Base-by-base conservation (phyloP, 2,329 filamentous ascomycete genomes). In the Diaporthe aspalathi region DNA sequence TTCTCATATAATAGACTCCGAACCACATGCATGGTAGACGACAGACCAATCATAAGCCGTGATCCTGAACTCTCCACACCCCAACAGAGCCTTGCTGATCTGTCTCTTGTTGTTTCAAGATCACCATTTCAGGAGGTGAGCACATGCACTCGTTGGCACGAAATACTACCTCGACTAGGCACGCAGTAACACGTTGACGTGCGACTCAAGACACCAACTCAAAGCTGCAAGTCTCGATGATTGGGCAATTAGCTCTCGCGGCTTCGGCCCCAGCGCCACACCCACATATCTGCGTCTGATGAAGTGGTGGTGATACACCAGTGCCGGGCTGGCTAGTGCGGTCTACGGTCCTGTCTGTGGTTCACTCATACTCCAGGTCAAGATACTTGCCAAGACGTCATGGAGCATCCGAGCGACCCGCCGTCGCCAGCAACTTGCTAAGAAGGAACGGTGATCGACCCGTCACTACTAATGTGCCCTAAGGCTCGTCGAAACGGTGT, bases 331-430 rank as follows among this genome's bases (percentile, higher is more conserved):
- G 45, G 45, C 53, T 62, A 70, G 65, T 50, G 63, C 49, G 57
- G 53, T 24, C 57, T 38, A 38, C 20, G 43, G 29, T n/a, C n/a
- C 35, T 38, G 38, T 60, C 38, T 43, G n/a, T 66, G 11, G 54
- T 24, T 62, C 49, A 49, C 16, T 53, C 35, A 29, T 17, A 7
- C 47, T 45, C 24, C 16, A 49, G 27, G 47, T 57, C 45, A 12
- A 66, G 22, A 56, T 50, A 38, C 68, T 16, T 54, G 49, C 47
- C 32, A 29, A 52, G 70, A 72, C 70, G 60, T 72, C 70, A 72
- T 72, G 67, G 62, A 56, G 27, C 45, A 53, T 27, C 70, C 63
- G 70, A 63, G 53, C 54, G 40, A 53, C 62, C 54, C 47, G 47
- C 52, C 9, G 22, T 16, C 11, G 24, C 27, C 27, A 16, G 53